Base-by-base conservation (phyloP, 306 rosid genomes). In the Canavalia ensiformis region DNA sequence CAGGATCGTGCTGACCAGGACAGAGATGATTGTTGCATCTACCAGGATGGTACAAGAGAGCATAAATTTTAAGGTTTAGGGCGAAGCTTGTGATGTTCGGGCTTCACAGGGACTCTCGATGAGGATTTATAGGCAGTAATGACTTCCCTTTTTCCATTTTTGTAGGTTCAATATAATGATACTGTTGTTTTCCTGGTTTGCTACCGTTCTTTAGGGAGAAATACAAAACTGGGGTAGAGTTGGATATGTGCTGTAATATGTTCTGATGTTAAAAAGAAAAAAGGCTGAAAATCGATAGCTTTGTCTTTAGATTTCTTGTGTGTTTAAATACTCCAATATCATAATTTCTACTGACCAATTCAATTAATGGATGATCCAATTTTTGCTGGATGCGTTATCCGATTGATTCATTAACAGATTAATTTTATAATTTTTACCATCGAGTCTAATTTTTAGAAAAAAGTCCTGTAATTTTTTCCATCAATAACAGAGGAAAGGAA, bases 211-310 rank as follows among this genome's bases (percentile, higher is more conserved):
- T 37, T 7, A 33, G 77, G 69, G 74, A 75, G 57, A 67, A 55
- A 56, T 65, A 49, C 52, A 70, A 65, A 65, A 65, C 62, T 45
- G 65, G 39, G 72, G 56, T 29, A 73, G 79, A 68, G 77, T 46
- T 83, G 77, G 80, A 77, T 75, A 11, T 78, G 55, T 81, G 76
- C 59, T 87, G 84, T 78, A 74, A 46, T 74, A 51, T 77, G 86
- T 49, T 60, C 31, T 68, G 51, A 39, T 84, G 87, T 81, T 77
- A 72, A 76, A 76, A 18, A 18, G 42, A 44, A 25, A 35, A 72
- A 37, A 62, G n/a, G 30, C 28, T 5, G 41, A 46, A 52, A 42
- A 47, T 68, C 30, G 2, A 34, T 70, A 54, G 56, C 64, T 78
- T 58, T 62, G 33, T 54, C 47, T 29, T 50, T 56, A 31, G 42